These are phyloP conservation scores for Solioccasus polychromus DNA, from an alignment of 768 basidiomycete genomes.

Conservation along the genomic window DNA sequence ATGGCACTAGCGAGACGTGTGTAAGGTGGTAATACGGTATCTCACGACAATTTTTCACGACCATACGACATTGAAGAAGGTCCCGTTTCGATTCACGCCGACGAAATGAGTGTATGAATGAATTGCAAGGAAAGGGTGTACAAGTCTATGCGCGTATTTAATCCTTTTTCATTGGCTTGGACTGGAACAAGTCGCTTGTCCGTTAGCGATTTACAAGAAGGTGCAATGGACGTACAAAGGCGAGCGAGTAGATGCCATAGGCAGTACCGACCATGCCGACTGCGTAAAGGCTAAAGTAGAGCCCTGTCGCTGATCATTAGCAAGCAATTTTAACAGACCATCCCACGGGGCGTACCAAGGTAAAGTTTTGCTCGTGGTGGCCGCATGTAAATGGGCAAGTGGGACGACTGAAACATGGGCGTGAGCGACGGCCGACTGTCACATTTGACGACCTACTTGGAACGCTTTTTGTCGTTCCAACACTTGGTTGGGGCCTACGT, in stretches of 20 bases:
- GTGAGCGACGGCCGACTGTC: conserved; percentile 2
- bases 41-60: neutral
- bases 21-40: neutral
- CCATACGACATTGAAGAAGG: neutral
- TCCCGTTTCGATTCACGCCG: neutral
- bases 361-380: conserved; percentile 61
- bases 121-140: conserved; percentile 8
- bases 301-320: conserved; percentile 36
- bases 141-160: conserved; percentile 21
- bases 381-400: conserved; percentile 56
- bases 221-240: conserved; percentile 35
- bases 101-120: conserved; percentile 6
- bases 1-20: conserved; percentile 50
- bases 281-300: conserved; percentile 52
- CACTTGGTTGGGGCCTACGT: conserved; percentile 58
- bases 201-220: neutral
- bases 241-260: conserved; percentile 48
- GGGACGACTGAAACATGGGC: conserved; percentile 29
- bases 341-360: conserved; percentile 59
- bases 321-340: too few species aligned
- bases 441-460: conserved; percentile 52
- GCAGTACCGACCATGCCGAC: conserved; percentile 53
- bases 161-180: conserved; percentile 29
- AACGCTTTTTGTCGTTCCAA: conserved; percentile 61
- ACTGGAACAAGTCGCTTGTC: conserved; percentile 9